Percentiles rank a stretch among this genome's conserved stretches.
phyloP scores from a whole-genome alignment of 1,139 yeast genomes.

The Scheffersomyces illinoinensis region DNA sequence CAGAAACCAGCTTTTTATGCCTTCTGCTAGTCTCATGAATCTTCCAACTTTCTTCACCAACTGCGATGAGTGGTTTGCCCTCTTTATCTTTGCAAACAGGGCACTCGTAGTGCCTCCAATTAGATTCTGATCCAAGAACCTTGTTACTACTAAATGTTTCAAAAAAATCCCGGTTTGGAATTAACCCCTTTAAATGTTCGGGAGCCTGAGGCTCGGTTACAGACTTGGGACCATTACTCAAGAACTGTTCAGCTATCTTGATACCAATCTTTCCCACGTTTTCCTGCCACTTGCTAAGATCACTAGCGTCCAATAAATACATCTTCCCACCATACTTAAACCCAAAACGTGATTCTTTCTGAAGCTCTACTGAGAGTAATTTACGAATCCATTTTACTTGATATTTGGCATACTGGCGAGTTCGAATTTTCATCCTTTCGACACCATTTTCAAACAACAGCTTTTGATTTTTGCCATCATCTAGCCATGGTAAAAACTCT shows the following conservation, averaged over 20 bases:
- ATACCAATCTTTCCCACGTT: conserved; percentile 60
- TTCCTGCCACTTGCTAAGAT: conserved; percentile 58
- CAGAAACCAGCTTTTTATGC: conserved; percentile 41
- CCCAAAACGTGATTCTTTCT: conserved; percentile 48
- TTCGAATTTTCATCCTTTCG: conserved; percentile 77
- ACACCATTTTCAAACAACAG: conserved; percentile 48
- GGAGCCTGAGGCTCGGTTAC: conserved; percentile 44
- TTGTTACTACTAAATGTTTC: conserved; percentile 34
- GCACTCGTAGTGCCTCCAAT: conserved; percentile 76
- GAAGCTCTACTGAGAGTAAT: conserved; percentile 62
- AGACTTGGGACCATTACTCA: conserved; percentile 26
- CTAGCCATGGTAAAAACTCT: conserved; percentile 84
- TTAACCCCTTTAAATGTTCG: conserved; percentile 31
- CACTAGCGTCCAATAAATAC: conserved; percentile 75
- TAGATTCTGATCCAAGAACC: conserved; percentile 33
- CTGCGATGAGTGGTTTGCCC: conserved; percentile 59
- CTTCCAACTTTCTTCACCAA: conserved; percentile 74
- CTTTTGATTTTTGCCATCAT: conserved; percentile 14
- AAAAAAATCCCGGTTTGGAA: conserved; percentile 24
- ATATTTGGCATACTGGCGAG: conserved; percentile 82
- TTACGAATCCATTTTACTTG: conserved; percentile 94
- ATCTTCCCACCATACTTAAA: conserved; percentile 62
- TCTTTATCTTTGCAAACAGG: conserved; percentile 60
- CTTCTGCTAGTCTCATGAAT: conserved; percentile 67
- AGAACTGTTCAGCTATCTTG: conserved; percentile 43